Base-by-base conservation (phyloP, 768 basidiomycete species). In the Mycena floridula region DNA sequence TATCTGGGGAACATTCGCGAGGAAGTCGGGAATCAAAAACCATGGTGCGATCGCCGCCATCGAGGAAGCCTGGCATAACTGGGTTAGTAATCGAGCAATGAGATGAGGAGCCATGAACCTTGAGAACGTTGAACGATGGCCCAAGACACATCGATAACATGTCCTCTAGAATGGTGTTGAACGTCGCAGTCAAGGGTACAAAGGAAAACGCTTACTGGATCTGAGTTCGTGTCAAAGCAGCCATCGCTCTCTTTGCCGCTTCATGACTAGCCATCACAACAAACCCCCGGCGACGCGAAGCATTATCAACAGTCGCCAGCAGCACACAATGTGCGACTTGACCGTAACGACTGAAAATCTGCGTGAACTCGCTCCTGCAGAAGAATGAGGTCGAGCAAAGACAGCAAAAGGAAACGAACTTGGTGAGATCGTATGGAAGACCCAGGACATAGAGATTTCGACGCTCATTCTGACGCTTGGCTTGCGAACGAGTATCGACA, bases 361-460 rank as follows among this genome's bases (percentile, higher is more conserved):
- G 67, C 21, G 71, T 58, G 52, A 87, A 82, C 48, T 87, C 87
- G 47, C 65, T 52, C 50, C 74, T 76, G 44, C 28, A 27, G 39
- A 42, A 5, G 22, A 13, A 35, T 47, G 37, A 27, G 4, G 30
- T 16, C 32, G 6, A 48, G 24, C 30, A 11, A 27, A 35, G 42
- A 20, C 24, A 42, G 35, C 45, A 4, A 37, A 39, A 40, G 25
- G 27, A 15, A 41, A 56, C 73, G 43, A 54, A 88, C 88, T 88
- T 85, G 15, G 82, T 81, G 25, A 90, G 70, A 53, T 85, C 82
- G 54, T 89, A 89, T 5, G 89, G 89, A 42, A 91, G 62, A 12
- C 88, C 89, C 22, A 91, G 79, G 30, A 89, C 87, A 52, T 91
- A 91, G 32, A 91, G 76, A 57, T 91, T 91, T 46, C 88, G 76